Conservation (phyloP, 2,329 filamentous ascomycete species). For the Cytospora mali region DNA sequence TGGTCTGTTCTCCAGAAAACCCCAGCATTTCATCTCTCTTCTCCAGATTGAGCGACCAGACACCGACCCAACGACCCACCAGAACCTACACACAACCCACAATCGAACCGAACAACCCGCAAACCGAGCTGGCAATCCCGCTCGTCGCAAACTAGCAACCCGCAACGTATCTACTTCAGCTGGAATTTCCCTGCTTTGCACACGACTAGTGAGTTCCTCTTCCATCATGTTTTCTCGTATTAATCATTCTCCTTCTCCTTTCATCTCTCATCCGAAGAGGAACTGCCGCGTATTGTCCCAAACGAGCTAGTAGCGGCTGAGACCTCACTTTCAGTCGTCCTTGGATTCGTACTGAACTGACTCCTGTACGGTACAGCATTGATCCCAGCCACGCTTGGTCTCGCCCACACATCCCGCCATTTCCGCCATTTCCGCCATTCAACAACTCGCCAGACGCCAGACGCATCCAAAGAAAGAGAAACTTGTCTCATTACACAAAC, state of each 20-base stretch:
- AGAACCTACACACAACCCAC: background rate
- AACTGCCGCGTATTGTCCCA: background rate
- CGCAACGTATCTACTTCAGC: background rate
- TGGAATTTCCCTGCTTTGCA: background rate
- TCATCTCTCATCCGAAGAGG: background rate
- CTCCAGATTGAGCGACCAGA: slow-evolving; percentile 25
- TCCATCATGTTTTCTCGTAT: background rate
- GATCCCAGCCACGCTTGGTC: slow-evolving; percentile 6
- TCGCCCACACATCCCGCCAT: background rate
- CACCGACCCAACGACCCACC: slow-evolving; percentile 13
- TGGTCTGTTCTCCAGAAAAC: slow-evolving; percentile 22
- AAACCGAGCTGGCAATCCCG: background rate
- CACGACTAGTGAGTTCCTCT: background rate
- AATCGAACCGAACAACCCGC: background rate
- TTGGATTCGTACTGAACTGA: slow-evolving; percentile 3
- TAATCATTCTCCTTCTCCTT: background rate
- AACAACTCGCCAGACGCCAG: background rate
- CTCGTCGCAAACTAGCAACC: background rate
- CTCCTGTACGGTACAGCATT: background rate
- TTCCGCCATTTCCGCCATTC: background rate
- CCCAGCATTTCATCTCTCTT: slow-evolving; percentile 29
- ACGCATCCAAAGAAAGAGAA: background rate
- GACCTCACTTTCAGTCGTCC: slow-evolving; percentile 3
- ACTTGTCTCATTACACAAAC: background rate
- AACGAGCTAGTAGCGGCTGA: slow-evolving; percentile 22